Evolutionary conservation across 805 yeast species (phyloP).

Genomic region (Saturnispora gosingensis): DNA sequence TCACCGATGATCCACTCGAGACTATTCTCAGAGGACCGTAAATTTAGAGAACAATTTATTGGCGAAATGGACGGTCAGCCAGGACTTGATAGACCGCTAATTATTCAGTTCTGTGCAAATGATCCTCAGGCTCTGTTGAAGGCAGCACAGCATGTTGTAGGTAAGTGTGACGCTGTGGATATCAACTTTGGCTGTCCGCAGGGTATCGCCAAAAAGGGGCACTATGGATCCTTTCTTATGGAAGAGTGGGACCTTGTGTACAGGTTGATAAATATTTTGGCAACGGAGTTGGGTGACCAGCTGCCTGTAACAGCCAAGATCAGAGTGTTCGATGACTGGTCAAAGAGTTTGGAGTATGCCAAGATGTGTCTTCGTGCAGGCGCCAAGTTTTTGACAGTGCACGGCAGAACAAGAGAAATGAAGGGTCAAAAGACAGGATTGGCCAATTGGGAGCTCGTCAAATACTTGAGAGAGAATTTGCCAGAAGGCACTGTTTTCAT

Average conservation of each 20-base stretch:
- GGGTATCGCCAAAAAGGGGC: conserved; percentile 91
- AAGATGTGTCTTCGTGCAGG: conserved; percentile 85
- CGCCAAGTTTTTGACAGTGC: conserved; percentile 90
- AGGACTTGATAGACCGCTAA: conserved; percentile 67
- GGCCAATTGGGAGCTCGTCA: conserved; percentile 84
- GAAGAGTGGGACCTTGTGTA: conserved; percentile 89
- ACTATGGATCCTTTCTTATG: conserved; percentile 92
- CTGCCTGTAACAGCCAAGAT: conserved; percentile 95
- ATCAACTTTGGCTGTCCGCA: conserved; percentile 97
- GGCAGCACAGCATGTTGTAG: conserved; percentile 77
- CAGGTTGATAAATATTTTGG: conserved; percentile 61
- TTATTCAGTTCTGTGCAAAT: conserved; percentile 95
- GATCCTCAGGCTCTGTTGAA: conserved; percentile 74
- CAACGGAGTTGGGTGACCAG: conserved; percentile 47
- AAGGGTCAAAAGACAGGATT: conserved; percentile 94
- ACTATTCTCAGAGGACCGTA: conserved; percentile 73
- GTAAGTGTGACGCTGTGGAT: conserved; percentile 91
- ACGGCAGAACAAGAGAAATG: conserved; percentile 95
- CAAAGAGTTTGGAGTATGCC: conserved; percentile 80
- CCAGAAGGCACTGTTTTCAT: conserved; percentile 78
- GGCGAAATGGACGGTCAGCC: conserved; percentile 63
- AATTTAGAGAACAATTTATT: conserved; percentile 72
- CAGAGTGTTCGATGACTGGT: conserved; percentile 76
- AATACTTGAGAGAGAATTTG: conserved; percentile 66
- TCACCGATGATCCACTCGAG: conserved; percentile 97